phyloP scores from a whole-genome alignment of 2,329 filamentous ascomycete species.

The Scedosporium apiospermum region DNA sequence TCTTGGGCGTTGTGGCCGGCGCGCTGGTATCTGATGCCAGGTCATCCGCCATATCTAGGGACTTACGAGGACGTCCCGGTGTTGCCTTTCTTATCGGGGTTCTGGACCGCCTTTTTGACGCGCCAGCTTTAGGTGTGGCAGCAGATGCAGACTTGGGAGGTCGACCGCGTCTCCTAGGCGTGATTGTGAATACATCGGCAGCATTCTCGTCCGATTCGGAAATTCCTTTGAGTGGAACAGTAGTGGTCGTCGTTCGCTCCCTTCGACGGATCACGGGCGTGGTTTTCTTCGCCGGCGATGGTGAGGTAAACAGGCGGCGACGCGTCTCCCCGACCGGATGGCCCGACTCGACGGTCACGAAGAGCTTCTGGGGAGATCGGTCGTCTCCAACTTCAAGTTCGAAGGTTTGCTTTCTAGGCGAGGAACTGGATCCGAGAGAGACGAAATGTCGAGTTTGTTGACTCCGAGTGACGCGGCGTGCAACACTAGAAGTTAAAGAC shows the following conservation, averaged over 20 bases:
- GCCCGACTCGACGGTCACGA: slow-evolving; percentile 46
- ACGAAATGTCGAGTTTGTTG: slow-evolving; percentile 28
- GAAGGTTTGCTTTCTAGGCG: slow-evolving; percentile 47
- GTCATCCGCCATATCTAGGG: background rate
- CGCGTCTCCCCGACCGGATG: slow-evolving; percentile 23
- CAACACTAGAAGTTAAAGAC: slow-evolving; percentile 23
- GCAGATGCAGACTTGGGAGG: slow-evolving; percentile 37
- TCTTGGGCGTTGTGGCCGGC: background rate
- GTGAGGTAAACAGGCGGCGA: slow-evolving; percentile 29
- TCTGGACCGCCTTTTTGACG: slow-evolving; percentile 33
- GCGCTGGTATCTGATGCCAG: background rate
- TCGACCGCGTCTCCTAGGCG: slow-evolving; percentile 34
- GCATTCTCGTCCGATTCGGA: slow-evolving; percentile 26
- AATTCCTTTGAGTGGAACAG: slow-evolving; percentile 34
- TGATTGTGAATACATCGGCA: slow-evolving; percentile 19
- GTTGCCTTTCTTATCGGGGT: slow-evolving; percentile 27
- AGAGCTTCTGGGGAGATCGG: slow-evolving; percentile 39
- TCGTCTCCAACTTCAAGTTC: slow-evolving; percentile 45
- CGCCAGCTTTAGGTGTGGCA: slow-evolving; percentile 35
- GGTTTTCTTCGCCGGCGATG: slow-evolving; percentile 26
- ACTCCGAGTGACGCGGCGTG: slow-evolving; percentile 34
- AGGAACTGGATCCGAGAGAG: slow-evolving; percentile 23
- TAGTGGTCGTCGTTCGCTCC: slow-evolving; percentile 35
- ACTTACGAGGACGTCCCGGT: background rate
- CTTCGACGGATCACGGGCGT: slow-evolving; percentile 24